phyloP scores from a whole-genome alignment of 495 filamentous ascomycete genomes.

The Penicillium parvum region DNA sequence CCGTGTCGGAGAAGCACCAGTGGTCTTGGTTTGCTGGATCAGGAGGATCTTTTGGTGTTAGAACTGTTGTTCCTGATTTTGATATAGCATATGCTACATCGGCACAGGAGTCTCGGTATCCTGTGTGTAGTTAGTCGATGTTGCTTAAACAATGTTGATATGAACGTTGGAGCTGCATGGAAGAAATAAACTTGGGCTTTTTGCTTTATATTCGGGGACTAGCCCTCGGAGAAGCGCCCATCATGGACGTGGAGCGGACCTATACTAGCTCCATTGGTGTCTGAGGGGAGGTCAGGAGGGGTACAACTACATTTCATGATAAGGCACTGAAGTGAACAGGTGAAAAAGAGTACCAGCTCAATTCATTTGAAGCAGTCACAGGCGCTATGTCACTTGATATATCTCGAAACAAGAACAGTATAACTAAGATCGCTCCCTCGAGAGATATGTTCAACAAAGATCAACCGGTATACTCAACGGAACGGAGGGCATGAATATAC shows the following conservation, averaged over 20 bases:
- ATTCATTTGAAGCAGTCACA: background rate
- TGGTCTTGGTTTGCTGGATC: conserved; percentile 17
- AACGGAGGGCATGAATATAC: background rate
- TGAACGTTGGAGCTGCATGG: background rate
- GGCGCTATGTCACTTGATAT: too few species aligned
- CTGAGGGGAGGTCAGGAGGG: too few species aligned
- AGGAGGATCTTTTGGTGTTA: conserved; percentile 18
- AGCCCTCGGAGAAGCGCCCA: conserved; percentile 10
- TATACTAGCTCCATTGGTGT: too few species aligned
- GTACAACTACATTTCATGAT: too few species aligned
- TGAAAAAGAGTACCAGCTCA: background rate
- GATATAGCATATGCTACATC: conserved; percentile 26
- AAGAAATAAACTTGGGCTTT: too few species aligned
- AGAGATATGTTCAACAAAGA: too few species aligned
- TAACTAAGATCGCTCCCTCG: too few species aligned
- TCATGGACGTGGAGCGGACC: conserved; percentile 9
- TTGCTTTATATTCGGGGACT: background rate
- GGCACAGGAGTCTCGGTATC: conserved; percentile 30
- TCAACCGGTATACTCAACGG: conserved; percentile 3
- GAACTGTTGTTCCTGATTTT: conserved; percentile 9
- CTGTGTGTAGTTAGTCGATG: conserved; percentile 5
- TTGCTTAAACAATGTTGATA: background rate
- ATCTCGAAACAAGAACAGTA: too few species aligned
- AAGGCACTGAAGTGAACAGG: too few species aligned
- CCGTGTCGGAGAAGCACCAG: conserved; percentile 33